Evolutionary conservation across 495 filamentous ascomycete genomes (phyloP), one percentile per base, ranked within the genome.

Genomic region (Pyrenula massariospora): DNA sequence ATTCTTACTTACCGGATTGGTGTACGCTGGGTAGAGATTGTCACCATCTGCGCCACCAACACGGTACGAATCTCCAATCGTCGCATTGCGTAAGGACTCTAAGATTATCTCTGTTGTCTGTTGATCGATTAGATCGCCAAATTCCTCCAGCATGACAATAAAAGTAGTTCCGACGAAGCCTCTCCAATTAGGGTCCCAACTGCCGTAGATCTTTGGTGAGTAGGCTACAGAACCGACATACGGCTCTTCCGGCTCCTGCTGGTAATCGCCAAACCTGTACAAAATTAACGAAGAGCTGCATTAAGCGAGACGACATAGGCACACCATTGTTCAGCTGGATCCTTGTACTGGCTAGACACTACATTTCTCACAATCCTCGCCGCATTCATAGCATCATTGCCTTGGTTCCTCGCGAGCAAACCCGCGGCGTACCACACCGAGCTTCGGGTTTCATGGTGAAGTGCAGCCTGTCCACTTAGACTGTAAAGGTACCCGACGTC

Each of bases 141-240:
- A 73, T 21, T 75, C 72, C 53, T 73, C 68, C 25, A 69, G 62
- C 11, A 66, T 66, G 24, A 73, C 59, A 8, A 75, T 64, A 59
- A 72, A 65, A 0, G 70, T 62, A 25, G 68, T 70, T 3, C 72
- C 70, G 21, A 75, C 68, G 54, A 75, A 75, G 12, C 68, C 72
- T 42, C 72, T 58, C 59, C 70, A 69, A 52, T 75, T 75, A 11
- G 72, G 72, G 55, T 75, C 72, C 72, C 72, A 75, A 5, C 63
- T 59, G 47, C 64, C 58, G 25, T 70, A 71, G 22, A 69, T 65
- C 60, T 65, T 55, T 5, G 59, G 56, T 3, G 63, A 62, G 60
- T 75, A 75, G 1, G 62, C 60, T 31, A 58, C 20, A 19, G 58
- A 68, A 2, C 70, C 72, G 24, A 72, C 70, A 48, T 63, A 62